A percentile compares a stretch with the other conserved stretches of the same genome.
Conservation (phyloP, 2,329 filamentous ascomycete species). For the Colletotrichum trifolii region DNA sequence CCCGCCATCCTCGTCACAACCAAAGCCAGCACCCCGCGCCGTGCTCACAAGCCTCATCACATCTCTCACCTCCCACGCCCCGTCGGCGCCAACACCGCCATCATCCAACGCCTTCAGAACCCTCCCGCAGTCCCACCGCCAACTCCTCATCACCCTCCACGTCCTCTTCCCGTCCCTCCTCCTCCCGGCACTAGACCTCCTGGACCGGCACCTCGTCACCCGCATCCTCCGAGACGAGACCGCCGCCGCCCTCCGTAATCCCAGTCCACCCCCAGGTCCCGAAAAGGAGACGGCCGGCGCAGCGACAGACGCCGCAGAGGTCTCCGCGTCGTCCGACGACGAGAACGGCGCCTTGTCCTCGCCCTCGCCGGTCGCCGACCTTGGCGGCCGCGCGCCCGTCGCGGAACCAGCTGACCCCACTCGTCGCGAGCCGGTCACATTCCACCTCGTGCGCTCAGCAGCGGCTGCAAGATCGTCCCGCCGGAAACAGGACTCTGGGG, state of each 20-base stretch:
- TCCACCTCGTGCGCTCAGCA: slow-evolving; percentile 75
- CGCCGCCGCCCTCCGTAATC: neutral
- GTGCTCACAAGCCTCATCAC: slow-evolving; percentile 62
- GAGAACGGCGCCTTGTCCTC: neutral
- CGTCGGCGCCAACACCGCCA: slow-evolving; percentile 10
- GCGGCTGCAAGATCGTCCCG: slow-evolving; percentile 44
- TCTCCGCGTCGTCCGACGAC: slow-evolving; percentile 7
- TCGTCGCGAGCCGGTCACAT: slow-evolving; percentile 34
- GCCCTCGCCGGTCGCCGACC: too few relatives aligned
- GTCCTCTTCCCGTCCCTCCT: slow-evolving; percentile 84
- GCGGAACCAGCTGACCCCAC: neutral
- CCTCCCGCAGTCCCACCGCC: slow-evolving; percentile 54
- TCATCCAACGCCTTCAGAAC: slow-evolving; percentile 35
- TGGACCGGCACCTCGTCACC: slow-evolving; percentile 81
- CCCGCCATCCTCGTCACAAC: neutral
- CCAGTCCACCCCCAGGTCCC: too few relatives aligned
- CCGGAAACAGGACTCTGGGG: slow-evolving; percentile 38
- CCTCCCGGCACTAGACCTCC: slow-evolving; percentile 85
- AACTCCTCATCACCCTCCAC: slow-evolving; percentile 82
- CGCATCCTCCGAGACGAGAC: slow-evolving; percentile 44
- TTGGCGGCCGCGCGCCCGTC: too few relatives aligned
- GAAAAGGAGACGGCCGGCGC: too few relatives aligned
- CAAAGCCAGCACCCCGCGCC: slow-evolving; percentile 49
- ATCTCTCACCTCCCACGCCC: slow-evolving; percentile 48
- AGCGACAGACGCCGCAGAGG: neutral